Conservation (phyloP, 2,329 filamentous ascomycete species). For the Setomelanomma holmii region DNA sequence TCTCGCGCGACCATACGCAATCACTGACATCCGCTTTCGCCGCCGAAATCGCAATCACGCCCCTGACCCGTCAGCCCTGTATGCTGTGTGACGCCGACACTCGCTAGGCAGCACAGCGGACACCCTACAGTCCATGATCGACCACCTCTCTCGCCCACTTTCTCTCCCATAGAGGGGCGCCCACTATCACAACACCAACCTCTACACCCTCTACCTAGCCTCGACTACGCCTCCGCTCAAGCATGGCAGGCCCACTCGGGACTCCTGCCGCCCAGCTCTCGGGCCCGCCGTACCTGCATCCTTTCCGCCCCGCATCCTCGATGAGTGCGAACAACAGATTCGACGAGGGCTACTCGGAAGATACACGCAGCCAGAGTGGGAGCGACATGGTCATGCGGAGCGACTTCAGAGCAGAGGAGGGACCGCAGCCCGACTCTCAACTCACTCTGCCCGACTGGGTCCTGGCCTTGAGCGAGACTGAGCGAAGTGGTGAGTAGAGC, state of each 20-base stretch:
- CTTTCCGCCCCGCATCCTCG: slow-evolving; percentile 44
- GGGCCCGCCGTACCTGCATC: slow-evolving; percentile 44
- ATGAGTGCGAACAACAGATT: slow-evolving; percentile 56
- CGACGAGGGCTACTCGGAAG: slow-evolving; percentile 89
- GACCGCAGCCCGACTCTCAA: slow-evolving; percentile 39
- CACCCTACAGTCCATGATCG: slow-evolving; percentile 4
- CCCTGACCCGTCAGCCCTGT: background rate
- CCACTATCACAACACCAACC: background rate
- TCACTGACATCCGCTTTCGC: background rate
- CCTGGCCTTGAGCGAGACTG: slow-evolving; percentile 60
- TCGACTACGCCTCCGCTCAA: background rate
- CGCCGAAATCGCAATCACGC: background rate
- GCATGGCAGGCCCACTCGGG: slow-evolving; percentile 42
- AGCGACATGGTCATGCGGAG: slow-evolving; percentile 50
- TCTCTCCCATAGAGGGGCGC: slow-evolving; percentile 3
- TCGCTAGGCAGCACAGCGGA: slow-evolving; percentile 4
- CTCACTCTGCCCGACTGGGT: slow-evolving; percentile 62
- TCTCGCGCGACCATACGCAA: background rate
- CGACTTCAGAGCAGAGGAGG: slow-evolving; percentile 44
- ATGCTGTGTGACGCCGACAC: no score
- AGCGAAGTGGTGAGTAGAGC: slow-evolving; percentile 60
- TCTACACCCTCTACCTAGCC: background rate
- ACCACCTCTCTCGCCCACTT: background rate
- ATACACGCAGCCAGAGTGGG: slow-evolving; percentile 61
- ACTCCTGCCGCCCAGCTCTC: slow-evolving; percentile 35